These are phyloP conservation scores for Rhizopogon vulgaris DNA, from an alignment of 768 basidiomycete genomes.

Conservation along the genomic window DNA sequence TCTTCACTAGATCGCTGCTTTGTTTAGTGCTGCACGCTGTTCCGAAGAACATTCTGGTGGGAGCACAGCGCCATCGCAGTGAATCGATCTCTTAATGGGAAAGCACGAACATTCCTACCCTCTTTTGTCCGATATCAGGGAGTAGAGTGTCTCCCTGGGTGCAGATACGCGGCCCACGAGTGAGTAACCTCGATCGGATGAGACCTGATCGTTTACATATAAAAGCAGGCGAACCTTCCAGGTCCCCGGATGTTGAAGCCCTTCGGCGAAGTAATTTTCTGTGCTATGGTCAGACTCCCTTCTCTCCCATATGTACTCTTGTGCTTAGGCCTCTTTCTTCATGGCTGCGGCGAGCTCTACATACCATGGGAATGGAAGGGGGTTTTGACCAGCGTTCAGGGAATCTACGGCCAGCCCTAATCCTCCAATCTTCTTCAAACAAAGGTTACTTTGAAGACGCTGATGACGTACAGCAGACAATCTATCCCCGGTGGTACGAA, in stretches of 20 bases:
- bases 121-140: background rate
- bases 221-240: background rate
- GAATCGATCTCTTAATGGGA: background rate
- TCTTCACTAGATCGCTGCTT: background rate
- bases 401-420: slow-evolving; percentile 3
- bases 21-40: background rate
- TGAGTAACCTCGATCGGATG: background rate
- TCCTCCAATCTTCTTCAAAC: slow-evolving; percentile 1
- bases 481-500: background rate
- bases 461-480: background rate
- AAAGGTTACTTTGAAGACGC: background rate
- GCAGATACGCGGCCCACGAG: background rate
- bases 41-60: background rate
- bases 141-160: background rate
- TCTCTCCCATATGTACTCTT: slow-evolving; percentile 21
- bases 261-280: slow-evolving; percentile 5
- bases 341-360: slow-evolving; percentile 24
- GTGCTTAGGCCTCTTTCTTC: slow-evolving; percentile 24
- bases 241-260: background rate
- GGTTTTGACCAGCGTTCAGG: slow-evolving; percentile 22
- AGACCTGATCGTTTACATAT: background rate
- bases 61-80: background rate
- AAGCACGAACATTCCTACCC: background rate
- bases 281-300: slow-evolving; percentile 22
- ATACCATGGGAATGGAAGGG: slow-evolving; percentile 49